Conservation (phyloP, 2,329 filamentous ascomycete species). For the Stachybotrys echinatus region DNA sequence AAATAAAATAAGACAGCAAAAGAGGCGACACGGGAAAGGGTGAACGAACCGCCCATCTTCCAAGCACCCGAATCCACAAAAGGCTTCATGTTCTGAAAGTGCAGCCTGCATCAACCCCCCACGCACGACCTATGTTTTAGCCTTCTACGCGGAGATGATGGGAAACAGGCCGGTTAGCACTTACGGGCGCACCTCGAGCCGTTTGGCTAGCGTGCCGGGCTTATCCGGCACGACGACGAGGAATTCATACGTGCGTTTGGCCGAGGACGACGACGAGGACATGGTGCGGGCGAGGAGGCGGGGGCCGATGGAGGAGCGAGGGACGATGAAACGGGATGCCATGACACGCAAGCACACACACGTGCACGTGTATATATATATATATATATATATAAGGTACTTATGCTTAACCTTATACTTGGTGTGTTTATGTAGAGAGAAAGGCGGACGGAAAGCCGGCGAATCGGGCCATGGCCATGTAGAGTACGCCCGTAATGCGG, state of each 20-base stretch:
- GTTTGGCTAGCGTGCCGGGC: slow-evolving; percentile 53
- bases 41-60: slow-evolving; percentile 59
- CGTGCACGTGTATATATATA: too few species aligned
- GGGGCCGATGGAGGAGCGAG: slow-evolving; percentile 5
- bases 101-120: slow-evolving; percentile 23
- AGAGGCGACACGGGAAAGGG: neutral
- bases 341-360: slow-evolving; percentile 2
- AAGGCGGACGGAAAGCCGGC: too few species aligned
- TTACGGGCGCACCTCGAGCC: slow-evolving; percentile 56
- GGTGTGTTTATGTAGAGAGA: too few species aligned
- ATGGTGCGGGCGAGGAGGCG: slow-evolving; percentile 15
- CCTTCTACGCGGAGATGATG: too few species aligned
- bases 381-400: too few species aligned
- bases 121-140: neutral
- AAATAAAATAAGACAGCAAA: neutral
- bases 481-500: too few species aligned
- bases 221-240: slow-evolving; percentile 66
- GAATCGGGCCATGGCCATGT: too few species aligned
- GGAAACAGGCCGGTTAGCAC: too few species aligned
- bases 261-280: slow-evolving; percentile 16
- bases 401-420: too few species aligned
- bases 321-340: slow-evolving; percentile 7
- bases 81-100: slow-evolving; percentile 52
- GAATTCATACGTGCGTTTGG: slow-evolving; percentile 50
- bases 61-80: slow-evolving; percentile 48